Conservation (phyloP, 371 early-diverging fungal genomes). For the Mucor sp. region DNA sequence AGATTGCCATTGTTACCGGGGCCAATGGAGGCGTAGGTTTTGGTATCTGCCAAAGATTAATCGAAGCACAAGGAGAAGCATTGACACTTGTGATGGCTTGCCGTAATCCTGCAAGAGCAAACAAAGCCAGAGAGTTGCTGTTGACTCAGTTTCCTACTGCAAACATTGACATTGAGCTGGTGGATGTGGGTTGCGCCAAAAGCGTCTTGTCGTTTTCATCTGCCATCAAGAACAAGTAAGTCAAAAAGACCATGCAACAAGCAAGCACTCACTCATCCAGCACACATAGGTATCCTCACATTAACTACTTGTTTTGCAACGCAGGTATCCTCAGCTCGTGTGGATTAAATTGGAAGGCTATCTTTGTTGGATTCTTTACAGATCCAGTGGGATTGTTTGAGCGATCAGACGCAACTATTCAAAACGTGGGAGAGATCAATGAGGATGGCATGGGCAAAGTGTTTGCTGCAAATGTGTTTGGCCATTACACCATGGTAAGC, state of each 20-base stretch:
- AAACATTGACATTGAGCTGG: constrained; percentile 44
- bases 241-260: neutral
- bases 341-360: constrained; percentile 51
- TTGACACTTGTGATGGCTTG: constrained; percentile 74
- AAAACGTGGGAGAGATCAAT: constrained; percentile 59
- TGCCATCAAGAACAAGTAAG: constrained; percentile 30
- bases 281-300: constrained; percentile 40
- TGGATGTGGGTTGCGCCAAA: constrained; percentile 57
- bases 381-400: constrained; percentile 65
- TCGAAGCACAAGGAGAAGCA: constrained; percentile 34
- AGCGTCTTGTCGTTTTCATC: constrained; percentile 47
- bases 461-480: constrained; percentile 87
- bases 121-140: constrained; percentile 56
- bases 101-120: constrained; percentile 65
- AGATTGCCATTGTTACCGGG: constrained; percentile 64
- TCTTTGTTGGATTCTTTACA: constrained; percentile 51
- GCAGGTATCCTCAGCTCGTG: constrained; percentile 75
- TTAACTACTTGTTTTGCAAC: constrained; percentile 79
- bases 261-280: neutral
- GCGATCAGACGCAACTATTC: constrained; percentile 69
- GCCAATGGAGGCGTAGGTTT: constrained; percentile 79
- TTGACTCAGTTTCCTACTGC: constrained; percentile 44
- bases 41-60: constrained; percentile 68
- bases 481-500: constrained; percentile 81
- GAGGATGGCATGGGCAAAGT: constrained; percentile 74